Evolutionary conservation across 352 stramenopile species (phyloP).

Genomic region (Globisporangium radiosum): DNA sequence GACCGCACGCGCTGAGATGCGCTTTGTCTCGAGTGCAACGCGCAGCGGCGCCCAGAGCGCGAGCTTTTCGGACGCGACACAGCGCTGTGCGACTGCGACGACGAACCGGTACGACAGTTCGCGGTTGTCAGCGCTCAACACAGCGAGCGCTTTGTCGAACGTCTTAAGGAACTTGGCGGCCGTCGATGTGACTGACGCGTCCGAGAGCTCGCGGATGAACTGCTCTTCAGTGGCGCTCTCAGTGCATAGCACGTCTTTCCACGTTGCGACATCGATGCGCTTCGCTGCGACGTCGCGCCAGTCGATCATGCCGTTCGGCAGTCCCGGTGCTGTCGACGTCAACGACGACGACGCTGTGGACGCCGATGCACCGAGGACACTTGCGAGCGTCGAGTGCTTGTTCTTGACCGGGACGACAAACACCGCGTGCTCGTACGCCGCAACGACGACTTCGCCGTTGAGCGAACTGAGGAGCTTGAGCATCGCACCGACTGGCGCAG

Average conservation of each 20-base stretch:
- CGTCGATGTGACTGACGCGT: slow-evolving; percentile 31
- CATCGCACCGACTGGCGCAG: slow-evolving; percentile 31
- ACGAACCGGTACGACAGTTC: slow-evolving; percentile 55
- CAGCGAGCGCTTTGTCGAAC: slow-evolving; percentile 36
- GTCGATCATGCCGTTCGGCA: slow-evolving; percentile 38
- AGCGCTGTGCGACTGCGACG: slow-evolving; percentile 48
- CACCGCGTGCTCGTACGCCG: slow-evolving; percentile 49
- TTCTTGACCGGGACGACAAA: slow-evolving; percentile 64
- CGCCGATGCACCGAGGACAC: slow-evolving; percentile 45
- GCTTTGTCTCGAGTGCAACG: slow-evolving; percentile 40
- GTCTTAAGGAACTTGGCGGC: slow-evolving; percentile 39
- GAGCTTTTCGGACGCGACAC: slow-evolving; percentile 47
- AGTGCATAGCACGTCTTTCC: slow-evolving; percentile 43
- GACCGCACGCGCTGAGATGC: slow-evolving; percentile 55
- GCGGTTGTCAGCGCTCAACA: slow-evolving; percentile 8
- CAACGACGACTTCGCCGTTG: slow-evolving; percentile 54
- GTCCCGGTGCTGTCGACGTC: slow-evolving; percentile 14
- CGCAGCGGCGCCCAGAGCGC: slow-evolving; percentile 49
- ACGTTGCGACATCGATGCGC: slow-evolving; percentile 13
- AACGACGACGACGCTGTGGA: neutral
- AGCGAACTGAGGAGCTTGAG: slow-evolving; percentile 43
- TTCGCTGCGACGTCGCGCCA: slow-evolving; percentile 31
- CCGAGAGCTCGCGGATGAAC: slow-evolving; percentile 42
- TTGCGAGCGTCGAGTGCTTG: slow-evolving; percentile 66
- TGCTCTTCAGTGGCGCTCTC: slow-evolving; percentile 44